These are phyloP conservation scores for Lycium ferocissimum DNA, from an alignment of 257 asterid genomes.

Conservation along the genomic window DNA sequence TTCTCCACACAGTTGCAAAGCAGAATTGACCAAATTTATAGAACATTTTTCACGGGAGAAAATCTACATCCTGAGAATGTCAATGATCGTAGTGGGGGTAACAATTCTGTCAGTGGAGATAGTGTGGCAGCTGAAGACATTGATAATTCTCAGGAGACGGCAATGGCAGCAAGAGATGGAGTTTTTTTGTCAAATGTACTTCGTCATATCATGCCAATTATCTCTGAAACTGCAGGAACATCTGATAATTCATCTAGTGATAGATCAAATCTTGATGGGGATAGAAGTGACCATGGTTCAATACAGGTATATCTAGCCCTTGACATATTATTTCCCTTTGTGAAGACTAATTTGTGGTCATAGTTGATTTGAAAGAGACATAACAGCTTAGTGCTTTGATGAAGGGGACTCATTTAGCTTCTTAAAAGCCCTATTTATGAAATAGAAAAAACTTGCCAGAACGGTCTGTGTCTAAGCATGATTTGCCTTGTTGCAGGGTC, in stretches of 20 bases:
- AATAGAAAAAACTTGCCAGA: background rate
- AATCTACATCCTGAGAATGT: conserved; percentile 41
- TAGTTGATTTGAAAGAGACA: background rate
- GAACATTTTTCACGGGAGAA: conserved; percentile 59
- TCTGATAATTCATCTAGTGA: conserved; percentile 33
- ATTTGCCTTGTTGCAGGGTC: conserved; percentile 41
- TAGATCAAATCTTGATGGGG: background rate
- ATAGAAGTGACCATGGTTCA: conserved; percentile 16
- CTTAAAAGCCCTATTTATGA: background rate
- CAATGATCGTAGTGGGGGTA: conserved; percentile 32
- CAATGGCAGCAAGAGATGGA: conserved; percentile 60
- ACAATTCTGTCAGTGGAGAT: conserved; percentile 38
- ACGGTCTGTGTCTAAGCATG: background rate
- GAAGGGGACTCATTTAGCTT: background rate
- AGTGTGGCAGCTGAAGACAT: conserved; percentile 49
- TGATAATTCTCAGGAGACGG: conserved; percentile 47
- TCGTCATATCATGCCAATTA: conserved; percentile 74
- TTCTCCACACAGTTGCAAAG: conserved; percentile 50
- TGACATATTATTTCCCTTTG: background rate
- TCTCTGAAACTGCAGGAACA: conserved; percentile 54
- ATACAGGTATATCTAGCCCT: conserved; percentile 16
- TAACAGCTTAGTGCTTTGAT: background rate
- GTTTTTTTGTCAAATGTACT: conserved; percentile 61
- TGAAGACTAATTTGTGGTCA: background rate
- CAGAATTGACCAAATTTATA: conserved; percentile 64